Percentiles rank a stretch among this genome's conserved stretches.
Conservation (phyloP, 805 yeast species). For the Myxozyma neotropica region DNA sequence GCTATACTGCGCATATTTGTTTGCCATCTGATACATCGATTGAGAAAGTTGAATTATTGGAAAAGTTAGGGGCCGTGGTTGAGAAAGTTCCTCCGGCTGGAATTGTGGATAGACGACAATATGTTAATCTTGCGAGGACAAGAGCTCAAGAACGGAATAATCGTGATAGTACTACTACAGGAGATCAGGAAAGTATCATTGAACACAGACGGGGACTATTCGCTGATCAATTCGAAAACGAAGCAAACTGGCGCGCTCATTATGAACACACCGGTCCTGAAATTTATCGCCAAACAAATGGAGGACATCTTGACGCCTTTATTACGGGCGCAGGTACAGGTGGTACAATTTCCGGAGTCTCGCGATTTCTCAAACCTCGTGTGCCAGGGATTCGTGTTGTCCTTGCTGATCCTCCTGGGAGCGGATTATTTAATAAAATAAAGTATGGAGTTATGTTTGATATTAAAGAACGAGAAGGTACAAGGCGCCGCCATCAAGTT, state of each 20-base stretch:
- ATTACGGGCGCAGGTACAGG: constrained; percentile 96
- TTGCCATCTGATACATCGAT: constrained; percentile 89
- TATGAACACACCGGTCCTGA: constrained; percentile 89
- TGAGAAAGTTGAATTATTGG: constrained; percentile 75
- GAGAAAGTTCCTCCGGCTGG: constrained; percentile 92
- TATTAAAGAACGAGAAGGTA: constrained; percentile 84
- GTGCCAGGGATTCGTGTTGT: constrained; percentile 52
- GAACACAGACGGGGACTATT: constrained; percentile 65
- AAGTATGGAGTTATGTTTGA: constrained; percentile 95
- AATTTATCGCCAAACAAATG: constrained; percentile 72
- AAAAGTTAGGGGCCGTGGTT: constrained; percentile 75
- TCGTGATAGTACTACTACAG: too few relatives aligned
- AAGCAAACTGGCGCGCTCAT: constrained; percentile 84
- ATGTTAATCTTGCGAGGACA: constrained; percentile 80
- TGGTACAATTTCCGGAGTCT: constrained; percentile 94
- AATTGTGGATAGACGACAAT: constrained; percentile 89
- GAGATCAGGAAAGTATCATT: constrained; percentile 51
- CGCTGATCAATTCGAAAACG: constrained; percentile 96
- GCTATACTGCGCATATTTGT: constrained; percentile 90
- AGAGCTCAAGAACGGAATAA: constrained; percentile 53
- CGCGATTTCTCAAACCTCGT: constrained; percentile 65
- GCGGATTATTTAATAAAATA: constrained; percentile 83
- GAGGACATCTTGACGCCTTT: constrained; percentile 68
- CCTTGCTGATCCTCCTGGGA: constrained; percentile 94
- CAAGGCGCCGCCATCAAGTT: constrained; percentile 92